A percentile compares a stretch with the other conserved stretches of the same genome.
Evolutionary conservation across 352 stramenopile species (phyloP).

Genomic region (Aphanomyces astaci): DNA sequence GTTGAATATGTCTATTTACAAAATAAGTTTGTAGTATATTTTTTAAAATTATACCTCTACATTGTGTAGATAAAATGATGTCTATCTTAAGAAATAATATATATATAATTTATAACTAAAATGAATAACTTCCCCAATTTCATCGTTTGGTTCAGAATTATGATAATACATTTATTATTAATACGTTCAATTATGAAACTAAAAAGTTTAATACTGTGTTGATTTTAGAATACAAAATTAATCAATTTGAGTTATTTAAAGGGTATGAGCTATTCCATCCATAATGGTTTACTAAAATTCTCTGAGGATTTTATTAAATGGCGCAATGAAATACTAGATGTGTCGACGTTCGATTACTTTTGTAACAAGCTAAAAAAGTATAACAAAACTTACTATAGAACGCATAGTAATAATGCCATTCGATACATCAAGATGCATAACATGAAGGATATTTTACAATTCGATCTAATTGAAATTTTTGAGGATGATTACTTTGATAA

Average conservation of each 20-base stretch:
- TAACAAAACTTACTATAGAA: constrained; percentile 4
- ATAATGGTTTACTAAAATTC: constrained; percentile 10
- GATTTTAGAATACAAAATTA: constrained; percentile 20
- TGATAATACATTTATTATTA: constrained; percentile 9
- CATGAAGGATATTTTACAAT: constrained; percentile 13
- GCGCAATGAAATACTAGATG: constrained; percentile 3
- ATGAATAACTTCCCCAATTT: not conserved
- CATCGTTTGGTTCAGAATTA: constrained; percentile 2
- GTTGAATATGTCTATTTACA: constrained; percentile 10
- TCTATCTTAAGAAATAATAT: not conserved
- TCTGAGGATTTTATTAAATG: constrained; percentile 11
- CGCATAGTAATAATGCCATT: constrained; percentile 13
- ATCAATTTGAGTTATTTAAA: constrained; percentile 22
- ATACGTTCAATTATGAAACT: constrained; percentile 11
- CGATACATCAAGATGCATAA: constrained; percentile 8
- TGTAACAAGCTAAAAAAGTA: constrained; percentile 3
- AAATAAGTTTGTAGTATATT: constrained; percentile 7
- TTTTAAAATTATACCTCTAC: constrained; percentile 11
- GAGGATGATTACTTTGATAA: constrained; percentile 7
- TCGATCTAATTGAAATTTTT: constrained; percentile 6
- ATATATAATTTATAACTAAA: constrained; percentile 5
- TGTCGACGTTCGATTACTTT: not conserved
- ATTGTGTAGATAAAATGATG: constrained; percentile 11
- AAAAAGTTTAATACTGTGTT: constrained; percentile 16
- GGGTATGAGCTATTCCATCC: not conserved